Evolutionary conservation across 805 yeast species (phyloP).

Genomic region (Saccharomycopsis schoenii): DNA sequence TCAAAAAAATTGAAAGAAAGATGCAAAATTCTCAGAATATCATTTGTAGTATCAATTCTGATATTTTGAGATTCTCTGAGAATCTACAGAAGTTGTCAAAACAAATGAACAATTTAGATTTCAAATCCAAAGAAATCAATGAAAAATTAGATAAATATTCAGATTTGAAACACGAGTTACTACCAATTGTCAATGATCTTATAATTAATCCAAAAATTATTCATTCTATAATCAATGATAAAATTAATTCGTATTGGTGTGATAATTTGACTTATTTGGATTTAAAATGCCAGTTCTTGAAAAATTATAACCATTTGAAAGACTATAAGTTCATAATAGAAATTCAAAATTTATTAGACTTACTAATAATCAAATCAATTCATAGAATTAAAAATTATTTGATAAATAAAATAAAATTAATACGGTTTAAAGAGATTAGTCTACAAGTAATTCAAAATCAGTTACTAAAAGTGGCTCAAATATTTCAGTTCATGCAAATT

Average conservation of each 20-base stretch:
- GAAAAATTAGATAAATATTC: conserved; percentile 39
- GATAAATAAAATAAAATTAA: conserved; percentile 50
- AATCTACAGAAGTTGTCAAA: conserved; percentile 46
- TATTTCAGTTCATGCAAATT: conserved; percentile 44
- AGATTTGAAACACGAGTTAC: conserved; percentile 40
- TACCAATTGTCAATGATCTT: conserved; percentile 69
- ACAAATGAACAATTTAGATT: conserved; percentile 53
- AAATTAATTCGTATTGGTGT: conserved; percentile 52
- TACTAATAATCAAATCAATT: conserved; percentile 50
- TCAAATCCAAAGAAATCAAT: conserved; percentile 40
- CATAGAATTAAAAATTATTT: conserved; percentile 71
- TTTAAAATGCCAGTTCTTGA: conserved; percentile 37
- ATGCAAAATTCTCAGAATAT: background rate
- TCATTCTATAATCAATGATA: conserved; percentile 45
- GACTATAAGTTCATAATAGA: conserved; percentile 18
- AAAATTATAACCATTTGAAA: conserved; percentile 34
- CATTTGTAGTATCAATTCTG: conserved; percentile 28
- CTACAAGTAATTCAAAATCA: conserved; percentile 68
- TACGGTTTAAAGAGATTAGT: conserved; percentile 52
- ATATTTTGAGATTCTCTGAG: conserved; percentile 36
- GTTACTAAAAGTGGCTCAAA: conserved; percentile 52
- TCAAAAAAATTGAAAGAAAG: background rate
- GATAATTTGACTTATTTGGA: conserved; percentile 49
- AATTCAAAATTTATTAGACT: conserved; percentile 30
- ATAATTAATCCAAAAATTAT: conserved; percentile 68